phyloP scores from a whole-genome alignment of 768 basidiomycete species.

The Boletus bicolor region DNA sequence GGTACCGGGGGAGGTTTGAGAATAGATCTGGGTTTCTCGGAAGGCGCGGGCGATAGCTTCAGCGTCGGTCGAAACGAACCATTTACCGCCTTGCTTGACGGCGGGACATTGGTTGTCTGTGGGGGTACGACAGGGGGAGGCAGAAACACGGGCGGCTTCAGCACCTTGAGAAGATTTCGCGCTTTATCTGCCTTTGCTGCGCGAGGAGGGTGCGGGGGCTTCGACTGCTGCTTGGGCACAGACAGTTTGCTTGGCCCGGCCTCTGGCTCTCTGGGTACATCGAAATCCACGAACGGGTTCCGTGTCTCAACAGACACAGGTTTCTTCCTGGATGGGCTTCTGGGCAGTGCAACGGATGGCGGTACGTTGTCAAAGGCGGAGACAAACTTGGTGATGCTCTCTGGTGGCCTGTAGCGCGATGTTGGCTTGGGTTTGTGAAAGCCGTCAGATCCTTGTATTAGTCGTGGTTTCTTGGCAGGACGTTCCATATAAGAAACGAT shows the following conservation, averaged over 20 bases:
- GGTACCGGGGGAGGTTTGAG: constrained; percentile 31
- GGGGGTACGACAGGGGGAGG: not conserved
- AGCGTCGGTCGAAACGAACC: constrained; percentile 6
- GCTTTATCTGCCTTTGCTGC: not conserved
- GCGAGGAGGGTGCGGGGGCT: constrained; percentile 2
- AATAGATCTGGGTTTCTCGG: constrained; percentile 21
- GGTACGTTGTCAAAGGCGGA: constrained; percentile 24
- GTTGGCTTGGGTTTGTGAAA: constrained; percentile 24
- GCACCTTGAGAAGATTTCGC: constrained; percentile 14
- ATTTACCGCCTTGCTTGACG: constrained; percentile 1
- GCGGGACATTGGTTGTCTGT: not conserved
- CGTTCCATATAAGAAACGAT: constrained; percentile 5
- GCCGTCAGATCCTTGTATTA: constrained; percentile 26
- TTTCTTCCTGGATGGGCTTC: constrained; percentile 4
- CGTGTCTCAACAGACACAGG: constrained; percentile 4
- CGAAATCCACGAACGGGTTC: constrained; percentile 21
- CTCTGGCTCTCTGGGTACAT: constrained; percentile 1
- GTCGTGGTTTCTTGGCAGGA: constrained; percentile 13
- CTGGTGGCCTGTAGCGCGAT: constrained; percentile 24
- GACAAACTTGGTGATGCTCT: constrained; percentile 27
- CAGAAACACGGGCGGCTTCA: constrained; percentile 16
- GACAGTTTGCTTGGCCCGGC: constrained; percentile 13
- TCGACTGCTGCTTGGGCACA: constrained; percentile 2
- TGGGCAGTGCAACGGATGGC: not conserved
- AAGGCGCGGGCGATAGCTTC: constrained; percentile 3